These are phyloP conservation scores for Salix suchowensis DNA, from an alignment of 345 rosid genomes.

Conservation along the genomic window DNA sequence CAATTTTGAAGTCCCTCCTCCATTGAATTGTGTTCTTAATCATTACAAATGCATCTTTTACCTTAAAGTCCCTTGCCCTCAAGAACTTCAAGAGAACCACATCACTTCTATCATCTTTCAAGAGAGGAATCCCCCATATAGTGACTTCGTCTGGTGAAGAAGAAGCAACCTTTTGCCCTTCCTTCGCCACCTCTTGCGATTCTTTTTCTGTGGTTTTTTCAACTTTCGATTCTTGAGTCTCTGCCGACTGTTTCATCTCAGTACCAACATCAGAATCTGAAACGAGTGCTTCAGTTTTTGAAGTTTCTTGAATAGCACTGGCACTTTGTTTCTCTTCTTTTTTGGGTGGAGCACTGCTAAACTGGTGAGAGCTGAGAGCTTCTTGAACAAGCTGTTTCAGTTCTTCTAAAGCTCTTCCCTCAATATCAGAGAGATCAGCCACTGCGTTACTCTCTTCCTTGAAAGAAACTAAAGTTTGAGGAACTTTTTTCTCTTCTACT, in stretches of 20 bases:
- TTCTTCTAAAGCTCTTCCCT: conserved; percentile 60
- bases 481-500: conserved; percentile 27
- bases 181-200: conserved; percentile 9
- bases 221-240: conserved; percentile 12
- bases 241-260: conserved; percentile 21
- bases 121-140: conserved; percentile 76
- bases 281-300: conserved; percentile 9
- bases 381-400: conserved; percentile 53
- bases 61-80: conserved; percentile 81
- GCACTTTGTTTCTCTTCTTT: conserved; percentile 3
- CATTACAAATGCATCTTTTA: conserved; percentile 66
- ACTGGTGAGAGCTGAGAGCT: conserved; percentile 46
- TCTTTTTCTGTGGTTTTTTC: conserved; percentile 23
- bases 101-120: conserved; percentile 65
- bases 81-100: conserved; percentile 68
- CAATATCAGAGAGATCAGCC: conserved; percentile 45
- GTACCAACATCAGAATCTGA: conserved; percentile 26
- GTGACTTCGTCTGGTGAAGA: conserved; percentile 33
- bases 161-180: conserved; percentile 15
- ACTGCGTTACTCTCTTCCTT: conserved; percentile 67
- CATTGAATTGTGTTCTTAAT: conserved; percentile 64
- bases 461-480: conserved; percentile 40
- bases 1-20: conserved; percentile 68
- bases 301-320: background rate
- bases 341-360: conserved; percentile 34